Evolutionary conservation across 2,329 filamentous ascomycete species (phyloP).

Genomic region (Colletotrichum noveboracense): DNA sequence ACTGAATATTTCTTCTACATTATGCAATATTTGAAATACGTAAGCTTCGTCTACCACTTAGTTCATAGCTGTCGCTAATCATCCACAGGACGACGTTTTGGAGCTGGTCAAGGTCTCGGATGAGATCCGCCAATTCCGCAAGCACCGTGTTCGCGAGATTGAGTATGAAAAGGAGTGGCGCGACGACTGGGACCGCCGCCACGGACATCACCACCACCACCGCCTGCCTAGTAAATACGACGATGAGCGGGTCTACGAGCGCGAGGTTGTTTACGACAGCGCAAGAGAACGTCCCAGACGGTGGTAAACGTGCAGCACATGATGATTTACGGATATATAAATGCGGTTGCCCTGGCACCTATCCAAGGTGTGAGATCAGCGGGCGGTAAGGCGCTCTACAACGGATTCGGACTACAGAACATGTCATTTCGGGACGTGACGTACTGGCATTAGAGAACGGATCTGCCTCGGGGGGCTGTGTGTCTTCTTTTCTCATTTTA

Average conservation of each 20-base stretch:
- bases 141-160: conserved; percentile 56
- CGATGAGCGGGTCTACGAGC: conserved; percentile 70
- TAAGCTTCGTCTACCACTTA: conserved; percentile 55
- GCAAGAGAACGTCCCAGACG: conserved; percentile 3
- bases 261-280: conserved; percentile 70
- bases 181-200: conserved; percentile 52
- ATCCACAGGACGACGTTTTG: conserved; percentile 79
- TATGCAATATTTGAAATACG: conserved; percentile 87
- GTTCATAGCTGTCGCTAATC: conserved; percentile 33
- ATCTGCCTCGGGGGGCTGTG: not conserved
- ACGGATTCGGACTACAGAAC: conserved; percentile 14
- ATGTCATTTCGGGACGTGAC: not conserved
- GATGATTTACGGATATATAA: not conserved
- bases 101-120: conserved; percentile 84
- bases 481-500: conserved; percentile 4
- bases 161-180: conserved; percentile 65
- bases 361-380: not conserved
- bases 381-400: not conserved
- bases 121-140: conserved; percentile 72
- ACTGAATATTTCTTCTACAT: conserved; percentile 90
- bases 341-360: not conserved
- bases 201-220: conserved; percentile 34
- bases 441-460: conserved; percentile 14
- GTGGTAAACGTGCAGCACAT: conserved; percentile 3
- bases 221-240: conserved; percentile 47